These are phyloP conservation scores for Fagus crenata DNA, from an alignment of 306 rosid species.

Conservation along the genomic window DNA sequence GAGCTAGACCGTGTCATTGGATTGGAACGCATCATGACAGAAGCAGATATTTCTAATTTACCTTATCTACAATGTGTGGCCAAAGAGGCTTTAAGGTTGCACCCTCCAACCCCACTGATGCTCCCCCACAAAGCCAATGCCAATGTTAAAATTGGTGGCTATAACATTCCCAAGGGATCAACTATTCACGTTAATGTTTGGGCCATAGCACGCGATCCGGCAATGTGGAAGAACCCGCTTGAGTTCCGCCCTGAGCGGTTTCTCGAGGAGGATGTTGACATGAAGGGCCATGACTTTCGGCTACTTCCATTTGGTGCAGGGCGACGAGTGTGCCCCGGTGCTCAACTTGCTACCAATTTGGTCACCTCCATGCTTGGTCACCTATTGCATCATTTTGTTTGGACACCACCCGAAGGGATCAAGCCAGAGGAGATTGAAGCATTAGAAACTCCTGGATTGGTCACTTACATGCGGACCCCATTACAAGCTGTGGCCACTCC, in stretches of 20 bases:
- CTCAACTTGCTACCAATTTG: conserved; percentile 51
- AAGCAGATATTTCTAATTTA: conserved; percentile 62
- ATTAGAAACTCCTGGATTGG: conserved; percentile 47
- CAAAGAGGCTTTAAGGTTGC: conserved; percentile 76
- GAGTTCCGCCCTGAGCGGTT: conserved; percentile 51
- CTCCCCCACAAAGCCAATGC: conserved; percentile 70
- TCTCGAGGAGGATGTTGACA: conserved; percentile 54
- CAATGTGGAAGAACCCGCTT: conserved; percentile 27
- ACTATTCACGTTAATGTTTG: conserved; percentile 54
- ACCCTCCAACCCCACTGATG: conserved; percentile 95
- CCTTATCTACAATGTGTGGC: conserved; percentile 75
- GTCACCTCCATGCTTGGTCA: conserved; percentile 58
- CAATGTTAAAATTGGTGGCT: conserved; percentile 48
- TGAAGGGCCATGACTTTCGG: conserved; percentile 57
- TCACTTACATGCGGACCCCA: conserved; percentile 51
- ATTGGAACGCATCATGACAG: conserved; percentile 57
- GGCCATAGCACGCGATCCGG: conserved; percentile 54
- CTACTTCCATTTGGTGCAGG: conserved; percentile 58
- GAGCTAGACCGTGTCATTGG: conserved; percentile 77
- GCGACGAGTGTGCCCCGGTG: conserved; percentile 50
- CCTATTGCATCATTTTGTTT: conserved; percentile 49
- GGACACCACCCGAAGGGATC: conserved; percentile 36
- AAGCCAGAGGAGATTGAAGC: conserved; percentile 50
- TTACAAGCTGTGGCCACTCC: conserved; percentile 44
- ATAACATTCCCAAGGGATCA: conserved; percentile 53